These are phyloP conservation scores for Aureobasidium sp. DNA, from an alignment of 2,329 filamentous ascomycete species.

Conservation along the genomic window DNA sequence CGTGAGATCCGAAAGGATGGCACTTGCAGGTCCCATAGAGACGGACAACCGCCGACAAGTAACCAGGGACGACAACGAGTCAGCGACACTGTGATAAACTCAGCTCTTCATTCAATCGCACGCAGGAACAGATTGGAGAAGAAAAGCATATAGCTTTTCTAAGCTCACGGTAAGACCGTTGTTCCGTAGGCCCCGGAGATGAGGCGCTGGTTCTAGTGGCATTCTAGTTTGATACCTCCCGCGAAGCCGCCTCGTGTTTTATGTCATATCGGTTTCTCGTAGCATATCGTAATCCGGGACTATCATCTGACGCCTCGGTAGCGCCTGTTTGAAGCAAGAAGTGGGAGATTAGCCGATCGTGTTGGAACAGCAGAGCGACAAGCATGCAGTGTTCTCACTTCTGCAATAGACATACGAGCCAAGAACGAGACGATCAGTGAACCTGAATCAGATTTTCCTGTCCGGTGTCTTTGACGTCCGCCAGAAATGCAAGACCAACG, in stretches of 20 bases:
- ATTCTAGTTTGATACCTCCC: constrained; percentile 15
- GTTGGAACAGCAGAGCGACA: background rate
- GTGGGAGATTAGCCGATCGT: constrained; percentile 8
- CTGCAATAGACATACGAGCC: background rate
- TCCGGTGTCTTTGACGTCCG: constrained; percentile 6
- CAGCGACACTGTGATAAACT: background rate
- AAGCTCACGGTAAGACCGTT: constrained; percentile 9
- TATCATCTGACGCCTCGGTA: constrained; percentile 9
- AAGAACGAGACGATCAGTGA: background rate
- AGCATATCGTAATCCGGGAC: constrained; percentile 7
- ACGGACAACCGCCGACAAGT: constrained; percentile 1
- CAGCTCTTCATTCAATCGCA: background rate
- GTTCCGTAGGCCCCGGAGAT: constrained; percentile 11
- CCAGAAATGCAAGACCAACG: constrained; percentile 2
- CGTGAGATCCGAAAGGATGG: constrained; percentile 4
- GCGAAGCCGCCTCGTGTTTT: constrained; percentile 12
- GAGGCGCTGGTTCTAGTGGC: constrained; percentile 14
- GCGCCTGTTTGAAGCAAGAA: constrained; percentile 8
- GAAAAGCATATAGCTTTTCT: constrained; percentile 5
- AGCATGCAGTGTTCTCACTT: background rate
- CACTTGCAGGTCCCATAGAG: constrained; percentile 6
- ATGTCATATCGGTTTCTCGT: constrained; percentile 7
- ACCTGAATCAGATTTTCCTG: constrained; percentile 1
- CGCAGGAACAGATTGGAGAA: constrained; percentile 6
- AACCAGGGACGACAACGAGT: constrained; percentile 5